A percentile compares a stretch with the other conserved stretches of the same genome.
Evolutionary conservation across 768 basidiomycete genomes (phyloP).

Genomic region (Coprinopsis strossmayeri): DNA sequence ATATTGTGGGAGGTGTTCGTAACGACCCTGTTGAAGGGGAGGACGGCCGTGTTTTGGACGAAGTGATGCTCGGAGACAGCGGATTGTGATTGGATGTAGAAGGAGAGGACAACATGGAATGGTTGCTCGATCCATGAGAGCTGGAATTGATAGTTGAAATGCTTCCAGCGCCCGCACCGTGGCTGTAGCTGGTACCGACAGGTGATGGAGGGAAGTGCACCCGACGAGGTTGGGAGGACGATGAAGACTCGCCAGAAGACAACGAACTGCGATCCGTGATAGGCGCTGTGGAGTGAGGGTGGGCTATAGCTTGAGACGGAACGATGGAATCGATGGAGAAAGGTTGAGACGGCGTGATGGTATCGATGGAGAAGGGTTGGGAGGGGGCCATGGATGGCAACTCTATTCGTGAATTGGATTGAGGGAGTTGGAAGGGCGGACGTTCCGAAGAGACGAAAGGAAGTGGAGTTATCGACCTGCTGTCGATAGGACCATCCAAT

Average conservation of each 20-base stretch:
- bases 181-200: constrained; percentile 1
- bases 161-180: constrained; percentile 1
- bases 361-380: not conserved
- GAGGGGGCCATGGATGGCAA: not conserved
- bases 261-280: constrained; percentile 3
- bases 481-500: not conserved
- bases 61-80: constrained; percentile 3
- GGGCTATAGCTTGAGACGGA: not conserved
- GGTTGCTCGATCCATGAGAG: not conserved
- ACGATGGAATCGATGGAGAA: not conserved
- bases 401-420: not conserved
- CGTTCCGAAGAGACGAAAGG: too few relatives aligned
- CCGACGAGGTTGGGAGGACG: constrained; percentile 7
- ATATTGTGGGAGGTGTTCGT: constrained; percentile 6
- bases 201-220: constrained; percentile 5
- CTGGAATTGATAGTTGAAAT: constrained; percentile 4
- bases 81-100: constrained; percentile 5
- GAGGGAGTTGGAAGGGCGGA: not conserved
- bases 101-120: not conserved
- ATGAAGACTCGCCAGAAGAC: constrained; percentile 8
- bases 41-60: not conserved
- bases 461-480: too few relatives aligned
- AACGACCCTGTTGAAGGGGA: not conserved
- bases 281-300: not conserved
- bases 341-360: not conserved